Percentiles rank a stretch among this genome's conserved stretches.
Evolutionary conservation across 192 early-diverging fungal species (phyloP).

Genomic region (Backusella circina): DNA sequence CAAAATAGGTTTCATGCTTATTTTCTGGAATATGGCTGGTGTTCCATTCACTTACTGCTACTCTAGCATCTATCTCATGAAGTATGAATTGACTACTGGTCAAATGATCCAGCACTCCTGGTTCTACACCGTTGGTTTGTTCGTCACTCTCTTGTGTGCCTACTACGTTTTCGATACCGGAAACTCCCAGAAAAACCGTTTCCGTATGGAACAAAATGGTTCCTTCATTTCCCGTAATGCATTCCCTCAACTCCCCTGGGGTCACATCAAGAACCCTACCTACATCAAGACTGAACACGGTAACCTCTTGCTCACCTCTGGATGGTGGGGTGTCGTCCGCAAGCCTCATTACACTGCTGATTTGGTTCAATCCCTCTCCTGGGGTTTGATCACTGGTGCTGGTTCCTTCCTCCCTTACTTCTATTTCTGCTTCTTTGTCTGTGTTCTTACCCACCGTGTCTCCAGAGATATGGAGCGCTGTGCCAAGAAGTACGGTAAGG

Average conservation of each 20-base stretch:
- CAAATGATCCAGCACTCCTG: constrained; percentile 23
- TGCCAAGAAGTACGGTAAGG: constrained; percentile 82
- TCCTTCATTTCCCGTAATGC: constrained; percentile 37
- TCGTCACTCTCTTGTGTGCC: constrained; percentile 25
- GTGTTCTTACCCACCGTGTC: constrained; percentile 80
- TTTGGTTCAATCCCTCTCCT: constrained; percentile 80
- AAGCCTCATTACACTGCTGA: constrained; percentile 81
- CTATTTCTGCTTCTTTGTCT: constrained; percentile 82
- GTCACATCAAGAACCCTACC: constrained; percentile 54
- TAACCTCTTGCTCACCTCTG: constrained; percentile 50
- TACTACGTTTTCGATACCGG: constrained; percentile 51
- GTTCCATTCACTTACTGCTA: constrained; percentile 51
- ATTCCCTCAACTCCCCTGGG: constrained; percentile 47
- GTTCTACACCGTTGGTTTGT: constrained; percentile 33
- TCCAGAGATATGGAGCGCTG: constrained; percentile 84
- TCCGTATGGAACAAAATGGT: constrained; percentile 44
- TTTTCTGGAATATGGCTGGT: constrained; percentile 52
- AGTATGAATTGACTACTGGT: constrained; percentile 37
- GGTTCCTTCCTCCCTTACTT: constrained; percentile 82
- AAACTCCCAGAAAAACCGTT: constrained; percentile 51
- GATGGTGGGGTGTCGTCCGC: constrained; percentile 74
- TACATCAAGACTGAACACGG: constrained; percentile 66
- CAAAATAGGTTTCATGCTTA: constrained; percentile 46
- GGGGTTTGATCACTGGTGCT: constrained; percentile 82
- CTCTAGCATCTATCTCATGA: constrained; percentile 39